These are phyloP conservation scores for Phalaenopsis equestris DNA, from an alignment of 106 monocot genomes.

Conservation along the genomic window DNA sequence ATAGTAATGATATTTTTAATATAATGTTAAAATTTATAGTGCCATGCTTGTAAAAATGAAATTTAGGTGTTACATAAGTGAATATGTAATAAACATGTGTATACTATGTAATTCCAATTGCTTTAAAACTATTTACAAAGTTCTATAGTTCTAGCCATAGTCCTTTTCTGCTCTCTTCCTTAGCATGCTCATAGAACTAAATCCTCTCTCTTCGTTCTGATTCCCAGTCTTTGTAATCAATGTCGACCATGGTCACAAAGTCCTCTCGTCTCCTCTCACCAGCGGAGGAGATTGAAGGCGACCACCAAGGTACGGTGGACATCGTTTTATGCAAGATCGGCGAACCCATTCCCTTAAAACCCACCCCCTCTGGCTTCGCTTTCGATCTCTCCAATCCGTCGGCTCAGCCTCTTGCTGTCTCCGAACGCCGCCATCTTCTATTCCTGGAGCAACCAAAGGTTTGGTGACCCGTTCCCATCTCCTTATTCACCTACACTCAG, in stretches of 20 bases:
- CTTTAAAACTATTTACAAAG: no score
- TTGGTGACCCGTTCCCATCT: background rate
- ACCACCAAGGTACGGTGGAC: slow-evolving; percentile 40
- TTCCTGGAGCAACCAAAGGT: slow-evolving; percentile 76
- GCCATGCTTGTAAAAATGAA: no score
- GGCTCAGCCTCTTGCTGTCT: slow-evolving; percentile 49
- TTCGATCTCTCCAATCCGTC: slow-evolving; percentile 67
- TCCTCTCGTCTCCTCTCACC: slow-evolving; percentile 9
- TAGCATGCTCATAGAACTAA: no score
- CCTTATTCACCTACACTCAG: background rate
- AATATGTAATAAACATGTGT: no score
- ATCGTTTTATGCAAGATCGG: slow-evolving; percentile 71
- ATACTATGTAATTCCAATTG: no score
- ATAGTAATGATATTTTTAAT: no score
- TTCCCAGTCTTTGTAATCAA: background rate
- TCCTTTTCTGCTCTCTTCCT: no score
- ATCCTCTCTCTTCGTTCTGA: background rate
- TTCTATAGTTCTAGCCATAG: no score
- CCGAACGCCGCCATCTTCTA: slow-evolving; percentile 37
- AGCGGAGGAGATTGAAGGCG: slow-evolving; percentile 63
- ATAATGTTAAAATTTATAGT: no score
- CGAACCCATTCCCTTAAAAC: slow-evolving; percentile 52
- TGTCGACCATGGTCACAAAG: background rate
- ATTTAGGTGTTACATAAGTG: no score
- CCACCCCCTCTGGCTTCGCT: slow-evolving; percentile 25